Conservation (phyloP, 768 basidiomycete species). For the Trametes villosa region DNA sequence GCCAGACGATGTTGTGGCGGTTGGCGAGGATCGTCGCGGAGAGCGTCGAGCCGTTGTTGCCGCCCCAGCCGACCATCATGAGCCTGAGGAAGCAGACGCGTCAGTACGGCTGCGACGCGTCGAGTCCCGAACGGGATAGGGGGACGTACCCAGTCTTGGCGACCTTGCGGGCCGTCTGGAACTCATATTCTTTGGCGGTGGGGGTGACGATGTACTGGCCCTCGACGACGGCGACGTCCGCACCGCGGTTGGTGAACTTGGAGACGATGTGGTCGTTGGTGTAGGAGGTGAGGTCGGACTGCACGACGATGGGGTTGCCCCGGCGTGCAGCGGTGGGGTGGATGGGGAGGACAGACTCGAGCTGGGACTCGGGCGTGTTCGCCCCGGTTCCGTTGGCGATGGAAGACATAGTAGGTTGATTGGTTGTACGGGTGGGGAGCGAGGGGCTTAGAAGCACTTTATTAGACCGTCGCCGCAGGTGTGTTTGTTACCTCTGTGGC, state of each 20-base stretch:
- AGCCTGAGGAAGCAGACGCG: constrained; percentile 54
- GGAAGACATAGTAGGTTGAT: constrained; percentile 31
- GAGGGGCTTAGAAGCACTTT: constrained; percentile 36
- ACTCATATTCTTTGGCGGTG: constrained; percentile 81
- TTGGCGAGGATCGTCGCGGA: constrained; percentile 96
- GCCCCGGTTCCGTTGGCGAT: constrained; percentile 55
- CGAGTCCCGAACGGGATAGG: background rate
- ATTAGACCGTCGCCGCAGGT: constrained; percentile 70
- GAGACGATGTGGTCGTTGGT: constrained; percentile 82
- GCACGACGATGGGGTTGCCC: constrained; percentile 74
- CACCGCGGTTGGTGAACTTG: constrained; percentile 81
- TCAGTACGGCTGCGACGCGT: constrained; percentile 2
- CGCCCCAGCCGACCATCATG: constrained; percentile 96
- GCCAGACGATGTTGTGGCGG: constrained; percentile 92
- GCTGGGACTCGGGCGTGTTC: constrained; percentile 71
- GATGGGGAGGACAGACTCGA: constrained; percentile 69
- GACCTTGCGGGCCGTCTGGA: constrained; percentile 86
- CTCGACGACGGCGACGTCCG: constrained; percentile 67
- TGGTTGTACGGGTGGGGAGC: constrained; percentile 24
- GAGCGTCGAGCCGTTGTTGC: constrained; percentile 96
- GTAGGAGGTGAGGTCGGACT: constrained; percentile 81
- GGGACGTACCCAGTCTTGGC: constrained; percentile 87
- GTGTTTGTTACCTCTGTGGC: constrained; percentile 87
- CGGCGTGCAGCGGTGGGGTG: constrained; percentile 89
- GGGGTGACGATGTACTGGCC: constrained; percentile 83